Conservation (phyloP, 2,329 filamentous ascomycete species). For the Fusarium globosum region DNA sequence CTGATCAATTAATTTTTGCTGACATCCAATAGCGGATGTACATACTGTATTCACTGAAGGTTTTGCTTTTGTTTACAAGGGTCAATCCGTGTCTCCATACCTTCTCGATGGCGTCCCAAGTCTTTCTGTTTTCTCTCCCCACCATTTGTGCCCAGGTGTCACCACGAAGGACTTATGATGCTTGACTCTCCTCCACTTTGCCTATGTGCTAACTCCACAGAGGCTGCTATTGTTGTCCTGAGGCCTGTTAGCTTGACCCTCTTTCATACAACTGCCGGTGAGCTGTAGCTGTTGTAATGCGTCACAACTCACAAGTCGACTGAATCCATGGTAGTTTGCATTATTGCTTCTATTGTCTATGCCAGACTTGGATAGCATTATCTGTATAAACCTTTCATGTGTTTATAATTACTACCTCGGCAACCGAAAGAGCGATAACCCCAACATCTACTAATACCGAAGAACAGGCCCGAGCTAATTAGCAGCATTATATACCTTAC, state of each 20-base stretch:
- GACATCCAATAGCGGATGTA: neutral
- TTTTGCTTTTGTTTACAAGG: conserved; percentile 23
- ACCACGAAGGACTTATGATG: conserved; percentile 16
- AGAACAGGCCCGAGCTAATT: neutral
- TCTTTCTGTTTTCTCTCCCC: conserved; percentile 27
- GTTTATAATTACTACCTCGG: conserved; percentile 26
- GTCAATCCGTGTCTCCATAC: conserved; percentile 27
- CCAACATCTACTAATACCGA: conserved; percentile 3
- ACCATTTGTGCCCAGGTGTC: conserved; percentile 7
- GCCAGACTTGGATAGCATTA: neutral
- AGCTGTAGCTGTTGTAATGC: conserved; percentile 18
- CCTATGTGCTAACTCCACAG: conserved; percentile 35
- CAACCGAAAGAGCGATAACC: conserved; percentile 5
- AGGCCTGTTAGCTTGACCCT: conserved; percentile 38
- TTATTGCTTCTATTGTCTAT: neutral
- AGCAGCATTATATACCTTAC: neutral
- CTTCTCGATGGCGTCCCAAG: conserved; percentile 37
- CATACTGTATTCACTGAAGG: neutral
- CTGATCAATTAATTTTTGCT: neutral
- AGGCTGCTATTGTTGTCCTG: conserved; percentile 35
- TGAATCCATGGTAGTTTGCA: neutral
- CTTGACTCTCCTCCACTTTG: conserved; percentile 30
- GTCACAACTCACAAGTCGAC: conserved; percentile 1
- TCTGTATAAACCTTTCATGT: neutral
- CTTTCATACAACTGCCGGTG: conserved; percentile 35